Percentiles rank a stretch among this genome's conserved stretches.
These are phyloP conservation scores for Hyphodiscus sp. DNA, from an alignment of 2,329 filamentous ascomycete species.

Conservation along the genomic window DNA sequence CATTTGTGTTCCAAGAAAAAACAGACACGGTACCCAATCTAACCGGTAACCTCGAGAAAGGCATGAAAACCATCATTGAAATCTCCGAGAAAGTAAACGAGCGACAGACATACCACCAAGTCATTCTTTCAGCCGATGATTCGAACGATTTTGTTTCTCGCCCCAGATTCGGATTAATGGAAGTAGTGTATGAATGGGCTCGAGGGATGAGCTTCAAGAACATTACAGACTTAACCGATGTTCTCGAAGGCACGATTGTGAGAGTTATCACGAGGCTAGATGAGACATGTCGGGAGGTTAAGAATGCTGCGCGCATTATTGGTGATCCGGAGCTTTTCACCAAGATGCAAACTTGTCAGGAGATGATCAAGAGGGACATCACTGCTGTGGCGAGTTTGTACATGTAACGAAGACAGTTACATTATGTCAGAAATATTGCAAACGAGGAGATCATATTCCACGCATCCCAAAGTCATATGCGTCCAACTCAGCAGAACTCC, in stretches of 20 bases:
- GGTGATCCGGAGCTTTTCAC: constrained; percentile 87
- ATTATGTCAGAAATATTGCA: not conserved
- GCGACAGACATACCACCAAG: constrained; percentile 83
- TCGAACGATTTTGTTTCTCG: constrained; percentile 85
- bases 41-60: constrained; percentile 73
- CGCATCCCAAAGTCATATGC: not conserved
- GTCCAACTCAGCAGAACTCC: not conserved
- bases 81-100: constrained; percentile 91
- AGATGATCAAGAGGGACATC: constrained; percentile 95
- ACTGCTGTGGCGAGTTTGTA: constrained; percentile 85
- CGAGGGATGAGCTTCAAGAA: constrained; percentile 97
- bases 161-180: constrained; percentile 87
- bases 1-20: constrained; percentile 98
- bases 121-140: constrained; percentile 84
- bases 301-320: constrained; percentile 92
- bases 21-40: constrained; percentile 75
- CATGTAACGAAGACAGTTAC: constrained; percentile 48
- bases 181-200: constrained; percentile 98
- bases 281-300: constrained; percentile 94
- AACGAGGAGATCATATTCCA: not conserved
- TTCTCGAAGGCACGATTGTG: constrained; percentile 95
- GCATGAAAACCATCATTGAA: constrained; percentile 76
- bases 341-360: constrained; percentile 97
- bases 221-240: constrained; percentile 91
- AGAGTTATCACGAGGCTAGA: constrained; percentile 88